phyloP scores from a whole-genome alignment of 2,329 filamentous ascomycete genomes.

The Phyllosticta citrichinensis region DNA sequence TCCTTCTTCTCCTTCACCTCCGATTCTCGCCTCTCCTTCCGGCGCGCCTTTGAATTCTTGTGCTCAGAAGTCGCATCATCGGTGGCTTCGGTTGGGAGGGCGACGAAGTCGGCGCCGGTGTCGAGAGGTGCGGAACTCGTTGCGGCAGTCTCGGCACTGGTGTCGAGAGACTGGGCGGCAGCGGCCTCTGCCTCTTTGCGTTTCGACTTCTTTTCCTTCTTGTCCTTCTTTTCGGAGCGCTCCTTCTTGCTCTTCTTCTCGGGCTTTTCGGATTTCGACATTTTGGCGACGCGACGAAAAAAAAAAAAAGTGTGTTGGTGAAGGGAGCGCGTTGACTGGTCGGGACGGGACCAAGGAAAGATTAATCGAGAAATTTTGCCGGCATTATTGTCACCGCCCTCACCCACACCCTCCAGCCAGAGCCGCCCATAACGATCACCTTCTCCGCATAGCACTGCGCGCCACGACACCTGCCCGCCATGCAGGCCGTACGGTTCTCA shows the following conservation, averaged over 20 bases:
- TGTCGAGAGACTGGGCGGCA: neutral
- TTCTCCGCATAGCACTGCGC: neutral
- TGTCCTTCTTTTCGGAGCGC: conserved; percentile 18
- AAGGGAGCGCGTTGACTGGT: neutral
- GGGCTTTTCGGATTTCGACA: conserved; percentile 8
- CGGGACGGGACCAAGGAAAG: neutral
- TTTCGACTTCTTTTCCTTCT: conserved; percentile 1
- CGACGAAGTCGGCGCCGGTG: neutral
- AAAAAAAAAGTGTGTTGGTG: neutral
- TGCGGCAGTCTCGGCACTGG: neutral
- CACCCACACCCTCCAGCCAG: neutral
- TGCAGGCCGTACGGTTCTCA: conserved; percentile 18
- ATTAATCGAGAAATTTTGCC: conserved; percentile 1
- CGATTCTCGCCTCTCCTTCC: neutral
- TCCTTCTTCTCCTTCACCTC: conserved; percentile 10
- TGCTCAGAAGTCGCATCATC: neutral
- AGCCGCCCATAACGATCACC: neutral
- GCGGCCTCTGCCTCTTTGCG: neutral
- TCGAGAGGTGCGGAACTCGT: neutral
- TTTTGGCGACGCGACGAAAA: neutral
- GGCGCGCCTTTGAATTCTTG: neutral
- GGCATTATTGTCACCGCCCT: conserved; percentile 2
- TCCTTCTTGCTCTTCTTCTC: conserved; percentile 11
- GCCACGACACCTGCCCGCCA: conserved; percentile 10
- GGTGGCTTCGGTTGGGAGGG: neutral